These are phyloP conservation scores for Colletotrichum paranaense DNA, from an alignment of 2,329 filamentous ascomycete genomes.

Conservation along the genomic window DNA sequence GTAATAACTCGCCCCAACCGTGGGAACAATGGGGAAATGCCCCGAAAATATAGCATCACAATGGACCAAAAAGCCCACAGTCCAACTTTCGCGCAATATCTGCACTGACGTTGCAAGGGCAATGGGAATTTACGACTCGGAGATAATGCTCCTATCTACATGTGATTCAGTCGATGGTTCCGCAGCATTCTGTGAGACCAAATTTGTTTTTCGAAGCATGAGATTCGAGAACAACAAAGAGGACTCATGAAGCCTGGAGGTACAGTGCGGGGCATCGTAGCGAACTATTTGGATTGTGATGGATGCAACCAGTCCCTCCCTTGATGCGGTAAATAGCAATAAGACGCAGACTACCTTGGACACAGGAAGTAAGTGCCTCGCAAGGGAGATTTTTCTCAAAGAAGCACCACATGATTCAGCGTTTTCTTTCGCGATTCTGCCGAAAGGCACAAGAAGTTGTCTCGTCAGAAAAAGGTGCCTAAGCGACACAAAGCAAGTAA, in stretches of 20 bases:
- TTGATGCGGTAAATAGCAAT: not conserved
- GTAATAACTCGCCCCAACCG: not conserved
- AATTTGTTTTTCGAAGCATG: not conserved
- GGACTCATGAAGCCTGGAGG: not conserved
- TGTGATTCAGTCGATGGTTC: not conserved
- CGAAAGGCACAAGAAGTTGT: not conserved
- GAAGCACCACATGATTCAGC: not conserved
- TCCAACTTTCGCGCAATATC: not conserved
- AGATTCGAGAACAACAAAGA: not conserved
- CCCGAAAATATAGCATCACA: slow-evolving; percentile 4
- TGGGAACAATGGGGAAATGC: slow-evolving; percentile 9
- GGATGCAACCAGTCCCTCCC: not conserved
- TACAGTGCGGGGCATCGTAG: not conserved
- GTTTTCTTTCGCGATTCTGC: not conserved
- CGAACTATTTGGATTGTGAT: not conserved
- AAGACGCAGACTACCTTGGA: not conserved
- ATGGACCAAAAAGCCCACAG: not conserved
- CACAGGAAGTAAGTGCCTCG: not conserved
- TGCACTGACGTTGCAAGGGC: not conserved
- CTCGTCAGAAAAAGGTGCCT: not conserved
- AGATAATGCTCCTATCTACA: not conserved
- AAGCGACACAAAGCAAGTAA: not conserved
- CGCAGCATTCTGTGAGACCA: not conserved
- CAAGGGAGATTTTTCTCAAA: not conserved
- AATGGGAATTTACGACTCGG: not conserved